phyloP scores from a whole-genome alignment of 192 early-diverging fungal genomes.

The Entomortierella parvispora region DNA sequence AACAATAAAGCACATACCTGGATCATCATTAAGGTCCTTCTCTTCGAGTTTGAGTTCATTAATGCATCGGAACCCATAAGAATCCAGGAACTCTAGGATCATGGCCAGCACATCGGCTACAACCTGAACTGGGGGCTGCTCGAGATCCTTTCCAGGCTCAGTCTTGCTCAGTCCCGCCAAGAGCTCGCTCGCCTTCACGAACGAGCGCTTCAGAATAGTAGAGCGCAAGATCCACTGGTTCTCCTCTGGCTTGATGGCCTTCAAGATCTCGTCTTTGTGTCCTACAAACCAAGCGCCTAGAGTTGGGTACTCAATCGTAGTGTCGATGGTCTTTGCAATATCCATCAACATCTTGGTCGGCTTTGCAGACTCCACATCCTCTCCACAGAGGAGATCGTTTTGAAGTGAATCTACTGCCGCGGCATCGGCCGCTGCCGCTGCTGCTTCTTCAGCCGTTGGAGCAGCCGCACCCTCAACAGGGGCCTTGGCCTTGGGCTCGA shows the following conservation, averaged over 20 bases:
- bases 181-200: slow-evolving; percentile 37
- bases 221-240: slow-evolving; percentile 43
- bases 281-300: slow-evolving; percentile 27
- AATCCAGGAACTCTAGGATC: slow-evolving; percentile 46
- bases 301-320: slow-evolving; percentile 29
- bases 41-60: slow-evolving; percentile 50
- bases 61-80: slow-evolving; percentile 50
- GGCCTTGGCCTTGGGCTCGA: slow-evolving; percentile 30
- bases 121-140: slow-evolving; percentile 43
- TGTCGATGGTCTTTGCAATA: slow-evolving; percentile 37
- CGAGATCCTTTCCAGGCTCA: slow-evolving; percentile 11
- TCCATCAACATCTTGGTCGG: slow-evolving; percentile 53
- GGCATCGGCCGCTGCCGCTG: slow-evolving; percentile 31
- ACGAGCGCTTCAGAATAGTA: slow-evolving; percentile 38
- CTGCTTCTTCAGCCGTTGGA: slow-evolving; percentile 27
- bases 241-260: slow-evolving; percentile 39
- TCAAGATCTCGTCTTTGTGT: slow-evolving; percentile 39
- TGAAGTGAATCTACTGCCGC: slow-evolving; percentile 47
- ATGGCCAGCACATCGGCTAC: slow-evolving; percentile 45
- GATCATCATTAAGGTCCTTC: slow-evolving; percentile 46
- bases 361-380: slow-evolving; percentile 51
- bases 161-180: slow-evolving; percentile 15
- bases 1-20: slow-evolving; percentile 21
- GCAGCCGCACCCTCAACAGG: slow-evolving; percentile 4
- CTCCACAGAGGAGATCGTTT: slow-evolving; percentile 46